Evolutionary conservation across 2,329 filamentous ascomycete species (phyloP), one percentile per base, ranked within the genome.

Genomic region (Talaromyces sp.): DNA sequence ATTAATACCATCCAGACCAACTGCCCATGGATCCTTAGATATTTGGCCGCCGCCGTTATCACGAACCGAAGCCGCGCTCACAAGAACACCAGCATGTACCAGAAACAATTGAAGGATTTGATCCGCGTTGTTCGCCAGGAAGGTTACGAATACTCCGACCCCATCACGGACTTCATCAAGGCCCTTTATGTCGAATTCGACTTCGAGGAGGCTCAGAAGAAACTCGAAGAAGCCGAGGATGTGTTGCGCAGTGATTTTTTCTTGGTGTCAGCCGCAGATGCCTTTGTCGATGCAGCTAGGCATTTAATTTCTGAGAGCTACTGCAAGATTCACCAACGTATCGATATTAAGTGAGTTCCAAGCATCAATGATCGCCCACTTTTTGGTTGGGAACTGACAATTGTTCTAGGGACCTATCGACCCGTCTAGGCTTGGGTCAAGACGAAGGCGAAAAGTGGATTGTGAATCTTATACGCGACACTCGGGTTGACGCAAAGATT

Each of bases 371-470:
- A 16, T 6, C 6, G 13, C 37, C 31, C 5, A 31, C n/a, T 47
- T 22, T 43, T 4, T 5, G 27, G 10, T n/a, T n/a, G 19, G 7
- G 14, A 41, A 37, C 47, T 62, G 65, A 70, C 74, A 3, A 63
- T n/a, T 52, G 31, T 19, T 66, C 1, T 68, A 89, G 87, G 80
- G 95, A 98, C 73, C 87, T 99, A 66, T 97, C 93, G 70, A 90
- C 89, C 69, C 91, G 95, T 78, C 88, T 99, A 67, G 95, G 94
- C 70, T 86, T 99, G 70, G 92, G 90, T 77, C 89, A 93, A 73
- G 92, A 96, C 76, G 95, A 98, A 75, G 95, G 95, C 74, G 95
- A 99, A 88, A 99, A 99, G 85, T 99, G 95, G 95, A 99, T 99
- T 75, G 95, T 99, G 73, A 99, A 99, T 84, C 86, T 99, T 69